Conservation (phyloP, 2,329 filamentous ascomycete genomes). For the Pyrenophora graminea region DNA sequence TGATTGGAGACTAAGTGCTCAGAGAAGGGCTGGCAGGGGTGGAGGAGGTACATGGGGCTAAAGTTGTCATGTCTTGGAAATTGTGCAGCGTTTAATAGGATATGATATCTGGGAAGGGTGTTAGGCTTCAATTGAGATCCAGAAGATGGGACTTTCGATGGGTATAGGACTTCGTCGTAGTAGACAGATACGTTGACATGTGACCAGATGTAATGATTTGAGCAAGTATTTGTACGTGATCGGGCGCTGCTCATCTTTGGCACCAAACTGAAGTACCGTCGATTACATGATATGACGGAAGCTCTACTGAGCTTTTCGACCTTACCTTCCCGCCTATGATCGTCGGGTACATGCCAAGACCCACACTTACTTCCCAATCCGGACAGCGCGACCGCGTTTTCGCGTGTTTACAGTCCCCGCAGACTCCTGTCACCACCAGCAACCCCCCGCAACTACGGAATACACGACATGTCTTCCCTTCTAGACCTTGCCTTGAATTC, state of each 20-base stretch:
- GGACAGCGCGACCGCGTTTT: slow-evolving; percentile 30
- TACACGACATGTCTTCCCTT: slow-evolving; percentile 55
- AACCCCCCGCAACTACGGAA: slow-evolving; percentile 10
- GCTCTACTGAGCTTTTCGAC: no score
- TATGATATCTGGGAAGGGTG: neutral
- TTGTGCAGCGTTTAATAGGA: neutral
- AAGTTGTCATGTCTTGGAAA: neutral
- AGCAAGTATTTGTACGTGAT: no score
- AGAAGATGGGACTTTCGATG: neutral
- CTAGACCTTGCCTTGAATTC: slow-evolving; percentile 57
- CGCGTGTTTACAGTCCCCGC: slow-evolving; percentile 28
- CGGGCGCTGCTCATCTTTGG: no score
- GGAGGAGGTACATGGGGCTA: slow-evolving; percentile 95
- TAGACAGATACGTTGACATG: no score
- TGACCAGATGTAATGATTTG: no score
- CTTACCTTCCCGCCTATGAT: no score
- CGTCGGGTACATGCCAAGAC: slow-evolving; percentile 10
- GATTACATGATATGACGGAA: no score
- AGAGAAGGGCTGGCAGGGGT: slow-evolving; percentile 80
- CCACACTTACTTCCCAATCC: slow-evolving; percentile 22
- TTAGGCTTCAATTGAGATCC: neutral
- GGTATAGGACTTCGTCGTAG: no score
- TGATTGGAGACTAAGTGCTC: slow-evolving; percentile 90
- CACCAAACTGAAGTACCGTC: no score
- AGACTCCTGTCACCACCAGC: slow-evolving; percentile 7